Base-by-base conservation (phyloP, 495 filamentous ascomycete genomes). In the Neurospora hispaniola region DNA sequence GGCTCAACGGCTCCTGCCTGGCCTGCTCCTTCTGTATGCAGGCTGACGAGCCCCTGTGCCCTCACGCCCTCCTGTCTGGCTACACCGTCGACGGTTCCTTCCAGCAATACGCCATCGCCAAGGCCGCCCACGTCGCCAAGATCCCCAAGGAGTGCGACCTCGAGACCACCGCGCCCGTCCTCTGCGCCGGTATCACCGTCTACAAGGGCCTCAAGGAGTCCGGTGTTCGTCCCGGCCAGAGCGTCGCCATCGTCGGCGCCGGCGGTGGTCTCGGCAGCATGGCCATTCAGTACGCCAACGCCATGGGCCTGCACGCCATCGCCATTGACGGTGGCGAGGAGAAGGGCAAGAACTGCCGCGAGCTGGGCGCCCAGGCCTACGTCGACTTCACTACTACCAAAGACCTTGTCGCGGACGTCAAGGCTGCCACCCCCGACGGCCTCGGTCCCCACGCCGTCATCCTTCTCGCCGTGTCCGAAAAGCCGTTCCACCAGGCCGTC, bases 141-240 rank as follows among this genome's bases (percentile, higher is more conserved):
- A 89, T 98, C 71, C 92, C 92, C 48, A 90, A 95, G 77, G 86
- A 90, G 4, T 83, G 90, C 68, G 84, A 89, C 69, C 89, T 97
- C 31, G 94, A 94, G 76, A 92, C 87, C 20, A 85, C 94, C 40
- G 88, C 94, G 4, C 94, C 94, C 31, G 89, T 96, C 68, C 87
- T 97, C 14, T 96, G 93, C 79, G 94, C 93, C 71, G 94, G 94
- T 80, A 90, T 97, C 79, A 97, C 94, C 27, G 94, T 96, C 75
- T 97, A 97, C 86, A 97, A 96, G 83, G 94, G 92, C 16, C 80
- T 97, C 69, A 97, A 97, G 83, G 93, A 96, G 80, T 92, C 92
- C 3, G 89, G 88, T 12, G 90, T 85, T 0, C 82, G 87, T 3
- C 88, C 93, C 0, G 94, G 94, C 42, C 88, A 96, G 81, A 90